Base-by-base conservation (phyloP, 2,329 filamentous ascomycete species). In the Mycosphaerella sp. region DNA sequence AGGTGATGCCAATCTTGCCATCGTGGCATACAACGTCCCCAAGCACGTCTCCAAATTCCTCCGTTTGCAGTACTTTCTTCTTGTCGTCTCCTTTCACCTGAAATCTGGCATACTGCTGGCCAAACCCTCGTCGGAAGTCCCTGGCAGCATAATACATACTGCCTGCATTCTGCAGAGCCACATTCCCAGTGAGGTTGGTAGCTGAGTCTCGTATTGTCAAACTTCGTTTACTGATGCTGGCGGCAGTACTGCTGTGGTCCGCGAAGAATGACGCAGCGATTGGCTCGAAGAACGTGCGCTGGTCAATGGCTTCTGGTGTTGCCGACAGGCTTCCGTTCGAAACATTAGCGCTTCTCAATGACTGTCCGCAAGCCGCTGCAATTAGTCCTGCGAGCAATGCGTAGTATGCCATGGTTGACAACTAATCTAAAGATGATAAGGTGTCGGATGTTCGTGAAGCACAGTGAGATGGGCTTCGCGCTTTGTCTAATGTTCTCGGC, bases 281-380 rank as follows among this genome's bases (percentile, higher is more conserved):
- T 10, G 45, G 45, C 25, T 41, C 45, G n/a, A 48, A 48, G 16
- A 48, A 34, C 16, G 35, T 48, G 27, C 45, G 36, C 18, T 41
- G 25, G 5, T 48, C 37, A 14, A n/a, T 8, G 25, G 40, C 27
- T 17, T 16, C 21, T 47, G 30, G 36, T 35, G 17, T 37, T 9
- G 16, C 17, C 3, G 40, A 39, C 12, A 27, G 18, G 10, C 9
- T 25, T 10, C 16, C 21, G 17, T 14, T 41, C 9, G 40, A 12
- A n/a, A 9, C 14, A 13, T 1, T 16, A 39, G 13, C 36, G 12
- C 36, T 16, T 12, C 17, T 9, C 16, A 5, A 9, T 16, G n/a
- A 18, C 6, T 34, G 30, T 34, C 30, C 30, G 13, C 13, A 34
- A 34, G 13, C 10, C 30, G 10, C 4, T 12, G 7, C 30, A n/a